These are phyloP conservation scores for Cercospora berteroae DNA, from an alignment of 2,329 filamentous ascomycete genomes.

Conservation along the genomic window DNA sequence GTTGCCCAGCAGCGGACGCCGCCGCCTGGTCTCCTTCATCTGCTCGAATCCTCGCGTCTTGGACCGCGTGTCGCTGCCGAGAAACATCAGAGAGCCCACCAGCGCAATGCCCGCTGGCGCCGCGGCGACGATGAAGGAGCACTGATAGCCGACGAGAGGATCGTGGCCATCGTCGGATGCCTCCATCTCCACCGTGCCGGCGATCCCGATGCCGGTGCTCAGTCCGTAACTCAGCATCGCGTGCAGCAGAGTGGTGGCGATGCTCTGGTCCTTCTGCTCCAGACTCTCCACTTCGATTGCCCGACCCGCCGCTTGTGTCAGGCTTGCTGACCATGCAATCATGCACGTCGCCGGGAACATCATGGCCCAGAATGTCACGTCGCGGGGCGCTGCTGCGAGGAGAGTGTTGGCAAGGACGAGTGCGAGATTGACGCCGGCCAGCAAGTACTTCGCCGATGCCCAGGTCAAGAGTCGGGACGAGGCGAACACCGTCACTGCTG, in stretches of 20 bases:
- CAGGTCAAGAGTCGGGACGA: background rate
- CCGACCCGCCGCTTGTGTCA: background rate
- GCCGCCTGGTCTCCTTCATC: background rate
- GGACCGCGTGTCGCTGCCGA: background rate
- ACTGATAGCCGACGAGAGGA: conserved; percentile 3
- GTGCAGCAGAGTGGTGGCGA: conserved; percentile 3
- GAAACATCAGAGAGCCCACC: conserved; percentile 7
- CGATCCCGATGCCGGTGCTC: conserved; percentile 7
- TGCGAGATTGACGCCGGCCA: conserved; percentile 4
- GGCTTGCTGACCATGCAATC: background rate
- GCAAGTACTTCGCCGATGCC: conserved; percentile 5
- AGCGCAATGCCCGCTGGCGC: conserved; percentile 6
- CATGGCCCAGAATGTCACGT: conserved; percentile 15
- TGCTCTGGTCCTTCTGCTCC: conserved; percentile 1
- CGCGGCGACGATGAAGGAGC: conserved; percentile 4
- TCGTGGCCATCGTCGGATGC: background rate
- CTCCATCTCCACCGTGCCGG: conserved; percentile 8
- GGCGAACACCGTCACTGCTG: background rate
- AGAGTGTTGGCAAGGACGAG: conserved; percentile 8
- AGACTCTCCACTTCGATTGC: background rate
- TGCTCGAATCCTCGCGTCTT: conserved; percentile 6
- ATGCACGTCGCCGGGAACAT: conserved; percentile 9
- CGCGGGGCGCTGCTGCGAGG: conserved; percentile 7
- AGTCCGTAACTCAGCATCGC: conserved; percentile 8
- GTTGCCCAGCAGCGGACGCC: background rate